Evolutionary conservation across 768 basidiomycete genomes (phyloP), one percentile per base, ranked within the genome.

Genomic region (Mycena vitilis): DNA sequence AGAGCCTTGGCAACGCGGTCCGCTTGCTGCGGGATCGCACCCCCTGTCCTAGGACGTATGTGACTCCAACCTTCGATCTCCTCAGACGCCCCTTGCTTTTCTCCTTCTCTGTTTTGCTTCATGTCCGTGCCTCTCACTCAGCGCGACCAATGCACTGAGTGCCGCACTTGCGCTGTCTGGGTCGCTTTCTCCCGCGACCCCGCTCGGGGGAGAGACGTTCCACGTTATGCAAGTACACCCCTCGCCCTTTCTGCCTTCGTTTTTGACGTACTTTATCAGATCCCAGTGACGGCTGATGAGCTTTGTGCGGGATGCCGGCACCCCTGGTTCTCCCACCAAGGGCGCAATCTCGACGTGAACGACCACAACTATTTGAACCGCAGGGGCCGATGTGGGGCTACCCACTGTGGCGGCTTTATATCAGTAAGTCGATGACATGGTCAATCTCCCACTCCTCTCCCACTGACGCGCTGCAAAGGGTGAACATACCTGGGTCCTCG

Each of bases 131-230:
- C 58, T 18, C 47, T 47, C 6, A n/a, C 45, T 4, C 16, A 18
- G 45, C 58, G 58, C 23, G 58, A 34, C 18, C 58, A 48, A 36
- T 60, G 58, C 47, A 60, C 45, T 5, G 20, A 22, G 4, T 60
- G 58, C 34, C 2, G 4, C 9, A 10, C 4, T 15, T 60, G 58
- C 15, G 30, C 30, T 20, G 47, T n/a, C 30, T 60, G 44, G 44
- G 20, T 48, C 3, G 34, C 11, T 6, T 2, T 34, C 11, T 5
- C 9, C 20, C n/a, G 23, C 5, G 45, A 60, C 22, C 58, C 44
- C 20, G 18, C 12, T 4, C 9, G 30, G 23, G 30, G 40, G 2
- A 34, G 30, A 16, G 36, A 25, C 9, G 25, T 30, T 11, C 58
- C 58, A 1, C 58, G 47, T 22, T 7, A 48, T 48, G 47, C 45